Conservation (phyloP, 1,284 basidiomycete species). For the Malassezia globosa region DNA sequence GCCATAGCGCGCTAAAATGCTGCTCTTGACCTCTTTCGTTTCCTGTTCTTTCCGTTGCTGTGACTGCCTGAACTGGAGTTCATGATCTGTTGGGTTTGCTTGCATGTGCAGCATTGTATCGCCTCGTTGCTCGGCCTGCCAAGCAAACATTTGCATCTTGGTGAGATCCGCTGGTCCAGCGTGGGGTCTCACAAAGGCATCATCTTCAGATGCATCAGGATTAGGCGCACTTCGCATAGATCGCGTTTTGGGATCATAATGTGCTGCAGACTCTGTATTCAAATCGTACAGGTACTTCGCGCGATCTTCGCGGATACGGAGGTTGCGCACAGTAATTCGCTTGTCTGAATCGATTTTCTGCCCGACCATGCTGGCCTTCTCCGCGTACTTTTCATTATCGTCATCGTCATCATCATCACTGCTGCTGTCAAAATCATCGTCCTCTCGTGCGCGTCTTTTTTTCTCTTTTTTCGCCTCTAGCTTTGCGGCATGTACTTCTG, state of each 20-base stretch:
- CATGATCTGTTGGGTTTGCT: constrained; percentile 84
- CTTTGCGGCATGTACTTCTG: constrained; percentile 54
- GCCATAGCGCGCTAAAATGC: constrained; percentile 60
- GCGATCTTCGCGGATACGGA: constrained; percentile 97
- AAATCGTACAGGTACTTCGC: constrained; percentile 98
- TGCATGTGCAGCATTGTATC: constrained; percentile 81
- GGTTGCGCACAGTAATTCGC: constrained; percentile 90
- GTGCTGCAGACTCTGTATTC: constrained; percentile 75
- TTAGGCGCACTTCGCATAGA: constrained; percentile 96
- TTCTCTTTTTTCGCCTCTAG: constrained; percentile 71
- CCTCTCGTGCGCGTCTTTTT: constrained; percentile 4
- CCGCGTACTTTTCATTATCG: constrained; percentile 60
- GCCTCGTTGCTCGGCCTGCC: constrained; percentile 84
- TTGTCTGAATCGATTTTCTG: constrained; percentile 97
- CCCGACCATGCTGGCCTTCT: constrained; percentile 89
- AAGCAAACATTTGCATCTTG: constrained; percentile 85
- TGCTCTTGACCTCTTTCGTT: constrained; percentile 67
- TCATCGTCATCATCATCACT: constrained; percentile 56
- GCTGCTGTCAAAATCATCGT: constrained; percentile 60
- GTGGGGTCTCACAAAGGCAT: constrained; percentile 82
- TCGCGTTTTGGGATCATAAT: constrained; percentile 98
- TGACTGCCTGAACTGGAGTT: constrained; percentile 81
- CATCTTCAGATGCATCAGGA: constrained; percentile 62
- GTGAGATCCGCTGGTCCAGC: constrained; percentile 87
- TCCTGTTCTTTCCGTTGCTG: constrained; percentile 80